Conservation (phyloP, 495 filamentous ascomycete species). For the Aspergillus heteromorphus region DNA sequence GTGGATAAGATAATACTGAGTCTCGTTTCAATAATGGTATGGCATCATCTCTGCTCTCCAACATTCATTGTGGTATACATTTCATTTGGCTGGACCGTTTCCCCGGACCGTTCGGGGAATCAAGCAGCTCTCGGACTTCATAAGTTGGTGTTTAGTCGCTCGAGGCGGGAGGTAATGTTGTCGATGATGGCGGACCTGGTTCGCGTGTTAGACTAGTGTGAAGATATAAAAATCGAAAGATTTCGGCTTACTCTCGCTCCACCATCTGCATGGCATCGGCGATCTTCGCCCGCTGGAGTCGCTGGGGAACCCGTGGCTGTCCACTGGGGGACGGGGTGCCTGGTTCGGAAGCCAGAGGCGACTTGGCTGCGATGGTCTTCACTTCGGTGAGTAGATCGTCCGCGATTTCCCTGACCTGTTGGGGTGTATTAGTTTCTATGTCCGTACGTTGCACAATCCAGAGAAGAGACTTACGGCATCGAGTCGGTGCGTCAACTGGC, state of each 20-base stretch:
- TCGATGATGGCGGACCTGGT: slow-evolving; percentile 36
- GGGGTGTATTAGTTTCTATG: slow-evolving; percentile 10
- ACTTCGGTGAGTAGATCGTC: slow-evolving; percentile 48
- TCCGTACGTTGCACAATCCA: slow-evolving; percentile 15
- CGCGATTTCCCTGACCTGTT: slow-evolving; percentile 41
- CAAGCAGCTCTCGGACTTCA: background rate
- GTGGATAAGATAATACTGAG: too few relatives aligned
- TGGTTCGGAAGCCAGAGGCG: slow-evolving; percentile 22
- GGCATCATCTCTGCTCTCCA: too few relatives aligned
- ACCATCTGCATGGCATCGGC: slow-evolving; percentile 64
- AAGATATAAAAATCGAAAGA: too few relatives aligned
- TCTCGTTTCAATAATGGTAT: too few relatives aligned
- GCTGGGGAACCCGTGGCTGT: slow-evolving; percentile 54
- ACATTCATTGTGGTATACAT: background rate
- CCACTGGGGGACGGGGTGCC: slow-evolving; percentile 26
- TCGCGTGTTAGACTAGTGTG: too few relatives aligned
- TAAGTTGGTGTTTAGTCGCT: slow-evolving; percentile 26
- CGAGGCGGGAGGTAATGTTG: slow-evolving; percentile 36
- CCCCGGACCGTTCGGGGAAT: background rate
- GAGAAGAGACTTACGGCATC: slow-evolving; percentile 28
- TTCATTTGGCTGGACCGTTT: background rate
- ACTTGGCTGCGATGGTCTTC: slow-evolving; percentile 32
- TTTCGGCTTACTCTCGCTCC: slow-evolving; percentile 55
- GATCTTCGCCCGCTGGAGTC: slow-evolving; percentile 62
- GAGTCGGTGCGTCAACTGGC: slow-evolving; percentile 29